A percentile compares a stretch with the other conserved stretches of the same genome.
These are phyloP conservation scores for Pezicula rhizophila DNA, from an alignment of 2,329 filamentous ascomycete genomes.

Conservation along the genomic window DNA sequence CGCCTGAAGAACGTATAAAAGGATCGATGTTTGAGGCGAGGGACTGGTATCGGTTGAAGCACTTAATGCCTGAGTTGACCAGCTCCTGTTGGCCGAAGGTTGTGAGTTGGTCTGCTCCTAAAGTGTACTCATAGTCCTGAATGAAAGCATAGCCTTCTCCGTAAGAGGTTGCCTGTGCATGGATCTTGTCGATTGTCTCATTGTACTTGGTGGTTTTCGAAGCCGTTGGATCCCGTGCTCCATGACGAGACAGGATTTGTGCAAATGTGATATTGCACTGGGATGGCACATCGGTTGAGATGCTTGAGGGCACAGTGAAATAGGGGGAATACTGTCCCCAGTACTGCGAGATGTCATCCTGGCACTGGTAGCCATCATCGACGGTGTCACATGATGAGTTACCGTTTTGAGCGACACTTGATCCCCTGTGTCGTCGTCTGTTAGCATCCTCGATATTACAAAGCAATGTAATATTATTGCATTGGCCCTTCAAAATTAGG, in stretches of 20 bases:
- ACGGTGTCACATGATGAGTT: conserved; percentile 23
- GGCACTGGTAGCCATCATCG: conserved; percentile 24
- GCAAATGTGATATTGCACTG: conserved; percentile 75
- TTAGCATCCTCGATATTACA: background rate
- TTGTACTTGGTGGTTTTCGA: conserved; percentile 61
- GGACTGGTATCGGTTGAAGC: conserved; percentile 65
- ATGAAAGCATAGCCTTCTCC: conserved; percentile 64
- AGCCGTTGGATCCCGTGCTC: conserved; percentile 72
- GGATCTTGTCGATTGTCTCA: conserved; percentile 58
- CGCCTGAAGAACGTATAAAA: conserved; percentile 66
- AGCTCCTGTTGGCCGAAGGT: conserved; percentile 63
- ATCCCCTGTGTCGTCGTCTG: conserved; percentile 6
- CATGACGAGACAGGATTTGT: conserved; percentile 77
- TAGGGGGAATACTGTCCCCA: conserved; percentile 91
- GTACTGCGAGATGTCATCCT: conserved; percentile 25
- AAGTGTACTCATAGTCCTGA: conserved; percentile 60
- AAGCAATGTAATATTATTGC: background rate
- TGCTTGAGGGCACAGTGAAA: conserved; percentile 66
- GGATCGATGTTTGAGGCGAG: conserved; percentile 54
- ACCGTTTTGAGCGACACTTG: background rate
- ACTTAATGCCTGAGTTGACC: conserved; percentile 68
- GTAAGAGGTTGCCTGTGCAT: conserved; percentile 49
- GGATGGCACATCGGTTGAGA: conserved; percentile 52
- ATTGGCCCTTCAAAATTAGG: too few species aligned
- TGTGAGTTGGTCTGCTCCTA: conserved; percentile 66